Base-by-base conservation (phyloP, 805 yeast genomes). In the Starmerella cellae region DNA sequence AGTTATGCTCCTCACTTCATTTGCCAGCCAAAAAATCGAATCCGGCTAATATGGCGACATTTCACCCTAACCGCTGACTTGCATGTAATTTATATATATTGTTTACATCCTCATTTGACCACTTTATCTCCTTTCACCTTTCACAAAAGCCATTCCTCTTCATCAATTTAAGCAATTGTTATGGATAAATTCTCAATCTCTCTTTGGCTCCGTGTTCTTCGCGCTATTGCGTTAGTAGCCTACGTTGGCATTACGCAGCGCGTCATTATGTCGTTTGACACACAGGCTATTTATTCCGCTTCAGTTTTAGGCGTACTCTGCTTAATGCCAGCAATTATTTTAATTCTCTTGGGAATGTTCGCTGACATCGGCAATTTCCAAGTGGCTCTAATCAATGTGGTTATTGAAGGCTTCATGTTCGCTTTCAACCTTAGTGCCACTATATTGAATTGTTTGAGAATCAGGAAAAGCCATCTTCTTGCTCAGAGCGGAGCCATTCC, bases 11-110 rank as follows among this genome's bases (percentile, higher is more conserved):
- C 39, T 44, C 18, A 28, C 26, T 9, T 35, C 44, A n/a, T 34
- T 39, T 3, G 47, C 44, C 24, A 43, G 47, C 31, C 26, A 41
- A 24, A 41, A 43, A 5, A 24, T 43, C 14, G 30, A 19, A 20
- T n/a, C 19, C 21, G 23, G 16, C 19, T 21, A 28, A 8, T n/a
- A n/a, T n/a, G n/a, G n/a, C n/a, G n/a, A n/a, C n/a, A n/a, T n/a
- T n/a, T n/a, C n/a, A 4, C 32, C 32, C 32, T 29, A 29, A 29
- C 32, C 32, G 10, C 28, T 24, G 11, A 24, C 11, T 9, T 29
- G 32, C 32, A 29, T 26, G 13, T 29, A 29, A 29, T 17, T 17
- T 17, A n/a, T n/a, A 14, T 29, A 29, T 11, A 11, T 29, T 29
- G n/a, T 26, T 9, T 26, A 10, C 13, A 26, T 26, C 9, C 28